A percentile compares a stretch with the other conserved stretches of the same genome.
Evolutionary conservation across 495 filamentous ascomycete species (phyloP).

Genomic region (Tuber borchii): DNA sequence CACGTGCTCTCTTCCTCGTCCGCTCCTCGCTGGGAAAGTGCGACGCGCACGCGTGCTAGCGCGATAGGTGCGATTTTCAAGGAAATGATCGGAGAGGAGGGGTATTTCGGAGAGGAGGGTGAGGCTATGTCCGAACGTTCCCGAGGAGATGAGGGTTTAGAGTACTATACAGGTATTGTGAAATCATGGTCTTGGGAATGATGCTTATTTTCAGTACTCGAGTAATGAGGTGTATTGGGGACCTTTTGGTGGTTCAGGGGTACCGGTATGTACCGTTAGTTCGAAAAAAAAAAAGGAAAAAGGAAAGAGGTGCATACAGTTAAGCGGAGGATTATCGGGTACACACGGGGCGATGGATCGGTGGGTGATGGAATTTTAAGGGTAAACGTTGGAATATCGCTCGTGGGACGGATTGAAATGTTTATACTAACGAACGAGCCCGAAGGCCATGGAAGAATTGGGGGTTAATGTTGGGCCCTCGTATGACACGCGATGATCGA

Average conservation of each 20-base stretch:
- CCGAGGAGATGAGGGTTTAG: background rate
- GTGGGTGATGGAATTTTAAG: background rate
- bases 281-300: background rate
- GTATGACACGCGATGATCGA: too few relatives aligned
- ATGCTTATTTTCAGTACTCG: background rate
- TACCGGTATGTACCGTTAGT: background rate
- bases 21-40: background rate
- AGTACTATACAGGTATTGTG: background rate
- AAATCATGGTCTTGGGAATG: background rate
- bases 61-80: background rate
- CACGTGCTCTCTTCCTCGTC: background rate
- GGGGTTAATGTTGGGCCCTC: background rate
- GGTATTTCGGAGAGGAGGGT: background rate
- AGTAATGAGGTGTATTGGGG: background rate
- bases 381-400: background rate
- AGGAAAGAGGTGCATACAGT: background rate
- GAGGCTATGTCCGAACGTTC: background rate
- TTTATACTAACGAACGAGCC: background rate
- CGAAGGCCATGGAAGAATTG: background rate
- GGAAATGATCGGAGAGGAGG: constrained; percentile 1
- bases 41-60: background rate
- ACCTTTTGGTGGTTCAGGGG: background rate
- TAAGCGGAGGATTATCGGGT: background rate
- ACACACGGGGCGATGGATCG: background rate
- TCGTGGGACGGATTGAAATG: constrained; percentile 1